Base-by-base conservation (phyloP, 345 rosid species). In the Camelina hispida region DNA sequence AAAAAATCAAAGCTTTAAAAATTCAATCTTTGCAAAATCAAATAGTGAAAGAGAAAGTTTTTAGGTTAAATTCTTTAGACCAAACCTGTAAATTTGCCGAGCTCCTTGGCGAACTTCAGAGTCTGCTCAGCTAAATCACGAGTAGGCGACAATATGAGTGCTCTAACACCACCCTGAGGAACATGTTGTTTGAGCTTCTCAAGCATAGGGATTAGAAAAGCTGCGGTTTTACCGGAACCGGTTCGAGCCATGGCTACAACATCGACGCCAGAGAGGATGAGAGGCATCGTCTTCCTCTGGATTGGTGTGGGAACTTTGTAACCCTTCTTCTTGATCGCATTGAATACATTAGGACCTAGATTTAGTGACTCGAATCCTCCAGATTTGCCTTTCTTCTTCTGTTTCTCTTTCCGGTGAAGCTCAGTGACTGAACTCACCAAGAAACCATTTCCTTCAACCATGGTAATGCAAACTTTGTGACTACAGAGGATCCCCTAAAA, bases 241-340 rank as follows among this genome's bases (percentile, higher is more conserved):
- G 99, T 95, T 18, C 99, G 87, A 4, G 99, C 97, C 99, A 95
- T 95, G 65, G 99, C 97, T 8, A 95, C 99, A 68, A 92, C 96
- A 9, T 95, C 99, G 63, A 70, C 70, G n/a, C 99, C 99, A 42
- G 96, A 78, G 73, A 95, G 97, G 55, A 92, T 95, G 54, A 92
- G 80, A 1, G 99, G 99, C 97, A 95, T 92, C 57, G 99, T 92
- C 86, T 90, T 95, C 74, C 98, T 83, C 81, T 95, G 99, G 42
- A 95, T 92, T 0, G 98, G 97, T 13, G 98, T 95, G 18, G 99
- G 99, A 63, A 95, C 97, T 63, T 75, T 83, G 86, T 95, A 92
- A 1, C 99, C 97, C 70, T 92, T 92, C 25, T 91, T 87, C 77
- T 90, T 95, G 77, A 95, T 80, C 37, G 87, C 99, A 15, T 83